Evolutionary conservation across 108 stramenopile genomes (phyloP), one percentile per base, ranked within the genome.

Genomic region (Pseudonitzschia delicatissima): DNA sequence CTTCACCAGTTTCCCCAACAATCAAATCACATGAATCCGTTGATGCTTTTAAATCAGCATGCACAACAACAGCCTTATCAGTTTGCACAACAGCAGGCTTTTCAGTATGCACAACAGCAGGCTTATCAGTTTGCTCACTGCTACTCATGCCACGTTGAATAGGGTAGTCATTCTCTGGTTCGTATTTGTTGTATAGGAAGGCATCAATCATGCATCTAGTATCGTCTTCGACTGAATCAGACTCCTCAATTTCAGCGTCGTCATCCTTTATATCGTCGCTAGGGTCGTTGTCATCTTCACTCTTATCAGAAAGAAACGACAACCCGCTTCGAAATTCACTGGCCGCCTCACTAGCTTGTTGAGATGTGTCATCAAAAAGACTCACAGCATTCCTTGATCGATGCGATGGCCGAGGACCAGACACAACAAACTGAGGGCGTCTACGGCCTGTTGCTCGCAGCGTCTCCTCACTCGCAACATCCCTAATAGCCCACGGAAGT

Each of bases 391-490:
- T 52, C 7, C 69, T 60, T 37, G 57, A 58, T 37, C 17, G 15
- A 17, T 35, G 13, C 33, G 57, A 58, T 13, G 27, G 69, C 48
- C 51, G 45, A 48, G 31, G 69, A 40, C 35, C 69, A 17, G 57
- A 58, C 17, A 58, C 57, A 15, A 58, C 57, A 33, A 58, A 58
- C 9, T 33, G 28, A 9, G 48, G n/a, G 12, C 72, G 64, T 21
- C 64, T 60, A 6, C 65, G 64, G 4, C 72, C 65, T 17, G 65
- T 63, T 28, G 72, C 72, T 40, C 64, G 57, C 64, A 73, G 60
- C 1, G 72, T 73, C 27, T 73, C 72, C 45, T 73, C 72, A 31
- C 72, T 73, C 12, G 72, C 72, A 44, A 73, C 65, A 27, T 64
- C 64, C 27, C 52, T 31, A 11, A 73, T 47, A 6, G 64, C 72